Evolutionary conservation across 805 yeast genomes (phyloP).

Genomic region (Starmerella sp.): DNA sequence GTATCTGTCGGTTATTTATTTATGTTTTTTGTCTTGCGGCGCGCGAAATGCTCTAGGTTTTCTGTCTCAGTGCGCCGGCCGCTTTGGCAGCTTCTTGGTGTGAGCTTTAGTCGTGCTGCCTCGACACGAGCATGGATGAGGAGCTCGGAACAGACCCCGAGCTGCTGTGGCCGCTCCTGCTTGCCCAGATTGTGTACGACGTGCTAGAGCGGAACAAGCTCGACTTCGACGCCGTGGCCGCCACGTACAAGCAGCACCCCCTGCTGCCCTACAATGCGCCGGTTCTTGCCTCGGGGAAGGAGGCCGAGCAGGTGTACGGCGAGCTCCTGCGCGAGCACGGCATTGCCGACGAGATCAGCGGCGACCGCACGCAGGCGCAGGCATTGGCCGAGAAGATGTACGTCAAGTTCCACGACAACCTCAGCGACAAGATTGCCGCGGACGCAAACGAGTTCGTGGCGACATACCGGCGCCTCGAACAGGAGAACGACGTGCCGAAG

Average conservation of each 20-base stretch:
- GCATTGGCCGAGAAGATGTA: slow-evolving; percentile 25
- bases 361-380: slow-evolving; percentile 12
- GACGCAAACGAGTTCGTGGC: slow-evolving; percentile 23
- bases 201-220: slow-evolving; percentile 7
- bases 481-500: slow-evolving; percentile 9
- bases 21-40: too few relatives aligned
- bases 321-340: slow-evolving; percentile 18
- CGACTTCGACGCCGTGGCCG: slow-evolving; percentile 22
- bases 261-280: slow-evolving; percentile 21
- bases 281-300: slow-evolving; percentile 5
- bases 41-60: too few relatives aligned
- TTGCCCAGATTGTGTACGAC: slow-evolving; percentile 30
- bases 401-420: slow-evolving; percentile 19
- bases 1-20: too few relatives aligned
- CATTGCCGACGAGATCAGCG: not conserved
- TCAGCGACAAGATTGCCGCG: slow-evolving; percentile 19
- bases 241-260: slow-evolving; percentile 25
- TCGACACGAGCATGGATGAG: slow-evolving; percentile 2
- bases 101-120: not conserved
- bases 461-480: slow-evolving; percentile 11
- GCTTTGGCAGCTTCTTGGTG: not conserved
- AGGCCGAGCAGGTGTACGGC: slow-evolving; percentile 22
- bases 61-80: too few relatives aligned
- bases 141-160: slow-evolving; percentile 16
- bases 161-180: slow-evolving; percentile 25